Percentiles rank a stretch among this genome's conserved stretches.
Conservation (phyloP, 2,329 filamentous ascomycete species). For the Aspergillus pseudotamarii region DNA sequence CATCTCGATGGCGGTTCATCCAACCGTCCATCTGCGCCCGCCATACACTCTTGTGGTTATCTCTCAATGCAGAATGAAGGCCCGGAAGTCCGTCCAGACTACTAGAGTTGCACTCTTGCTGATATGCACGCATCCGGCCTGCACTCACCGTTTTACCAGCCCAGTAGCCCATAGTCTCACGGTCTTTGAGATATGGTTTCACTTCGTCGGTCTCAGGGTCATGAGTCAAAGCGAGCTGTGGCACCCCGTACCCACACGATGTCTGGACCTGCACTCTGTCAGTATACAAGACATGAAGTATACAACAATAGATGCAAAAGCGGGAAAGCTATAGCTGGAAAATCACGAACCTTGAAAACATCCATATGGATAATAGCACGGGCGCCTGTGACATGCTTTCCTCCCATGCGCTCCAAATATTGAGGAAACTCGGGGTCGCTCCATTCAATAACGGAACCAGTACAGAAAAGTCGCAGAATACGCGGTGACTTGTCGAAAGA, state of each 20-base stretch:
- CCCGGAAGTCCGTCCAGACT: constrained; percentile 65
- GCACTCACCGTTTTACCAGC: constrained; percentile 52
- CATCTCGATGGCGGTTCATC: constrained; percentile 20
- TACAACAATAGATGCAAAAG: not conserved
- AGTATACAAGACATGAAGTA: not conserved
- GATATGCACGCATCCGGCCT: constrained; percentile 58
- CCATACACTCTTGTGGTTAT: constrained; percentile 52
- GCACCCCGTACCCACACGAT: constrained; percentile 68
- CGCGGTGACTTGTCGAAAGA: constrained; percentile 62
- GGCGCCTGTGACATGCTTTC: constrained; percentile 51
- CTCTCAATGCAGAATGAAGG: constrained; percentile 55
- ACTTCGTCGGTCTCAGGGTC: constrained; percentile 33
- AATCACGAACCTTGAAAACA: constrained; percentile 56
- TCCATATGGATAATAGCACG: constrained; percentile 64
- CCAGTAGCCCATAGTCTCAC: constrained; percentile 60
- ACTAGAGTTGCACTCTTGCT: constrained; percentile 56
- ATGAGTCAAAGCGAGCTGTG: constrained; percentile 49
- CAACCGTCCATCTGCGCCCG: constrained; percentile 41
- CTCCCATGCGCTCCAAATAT: constrained; percentile 50
- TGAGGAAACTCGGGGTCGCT: constrained; percentile 54
- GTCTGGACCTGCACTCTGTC: constrained; percentile 58
- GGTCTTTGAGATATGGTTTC: constrained; percentile 50
- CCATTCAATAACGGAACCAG: constrained; percentile 62
- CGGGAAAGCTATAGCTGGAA: not conserved
- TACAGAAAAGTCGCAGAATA: constrained; percentile 68